These are phyloP conservation scores for Cystoisospora suis DNA, from an alignment of 169 alveolate species.

Conservation along the genomic window DNA sequence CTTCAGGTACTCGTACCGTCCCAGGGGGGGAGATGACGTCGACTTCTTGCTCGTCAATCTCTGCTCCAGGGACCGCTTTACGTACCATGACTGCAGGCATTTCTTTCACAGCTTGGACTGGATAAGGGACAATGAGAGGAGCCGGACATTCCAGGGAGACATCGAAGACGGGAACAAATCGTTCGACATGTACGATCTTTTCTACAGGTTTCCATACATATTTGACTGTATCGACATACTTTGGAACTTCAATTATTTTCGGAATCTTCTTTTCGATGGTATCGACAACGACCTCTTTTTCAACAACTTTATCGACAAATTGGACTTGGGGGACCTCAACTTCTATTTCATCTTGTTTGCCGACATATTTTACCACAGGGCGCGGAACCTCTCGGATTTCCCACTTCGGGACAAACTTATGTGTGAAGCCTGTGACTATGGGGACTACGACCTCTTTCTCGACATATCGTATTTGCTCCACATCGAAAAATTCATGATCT, in stretches of 20 bases:
- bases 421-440: slow-evolving; percentile 83
- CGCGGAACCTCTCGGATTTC: slow-evolving; percentile 86
- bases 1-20: slow-evolving; percentile 74
- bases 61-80: slow-evolving; percentile 60
- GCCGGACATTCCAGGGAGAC: slow-evolving; percentile 86
- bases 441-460: slow-evolving; percentile 83
- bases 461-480: slow-evolving; percentile 80
- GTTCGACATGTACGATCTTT: slow-evolving; percentile 81
- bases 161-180: slow-evolving; percentile 84
- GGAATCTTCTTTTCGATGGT: slow-evolving; percentile 86
- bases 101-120: slow-evolving; percentile 81
- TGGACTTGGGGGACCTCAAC: slow-evolving; percentile 85
- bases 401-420: slow-evolving; percentile 86
- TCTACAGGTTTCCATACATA: slow-evolving; percentile 86
- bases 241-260: slow-evolving; percentile 81
- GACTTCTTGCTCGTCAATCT: slow-evolving; percentile 56
- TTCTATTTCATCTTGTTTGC: slow-evolving; percentile 82
- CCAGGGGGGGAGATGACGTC: slow-evolving; percentile 75
- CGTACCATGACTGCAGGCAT: slow-evolving; percentile 84
- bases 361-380: slow-evolving; percentile 84
- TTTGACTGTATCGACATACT: slow-evolving; percentile 81
- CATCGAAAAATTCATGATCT: slow-evolving; percentile 75
- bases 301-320: slow-evolving; percentile 83
- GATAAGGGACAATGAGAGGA: slow-evolving; percentile 85
- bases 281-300: slow-evolving; percentile 83